Evolutionary conservation across 108 stramenopile genomes (phyloP).

Genomic region (Parmales sp.): DNA sequence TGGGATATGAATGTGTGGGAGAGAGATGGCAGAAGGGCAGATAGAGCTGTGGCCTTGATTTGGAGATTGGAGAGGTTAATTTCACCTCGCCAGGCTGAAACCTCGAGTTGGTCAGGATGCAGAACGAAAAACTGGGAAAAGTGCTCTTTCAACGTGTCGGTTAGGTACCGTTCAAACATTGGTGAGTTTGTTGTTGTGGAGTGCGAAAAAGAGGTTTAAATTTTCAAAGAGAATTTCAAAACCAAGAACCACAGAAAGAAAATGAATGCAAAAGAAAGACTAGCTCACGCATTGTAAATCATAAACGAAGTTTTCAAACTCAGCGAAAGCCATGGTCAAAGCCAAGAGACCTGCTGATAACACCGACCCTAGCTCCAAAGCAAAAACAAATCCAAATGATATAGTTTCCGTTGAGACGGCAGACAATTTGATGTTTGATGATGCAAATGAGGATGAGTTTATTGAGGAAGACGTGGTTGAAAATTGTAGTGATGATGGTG

Average conservation of each 20-base stretch:
- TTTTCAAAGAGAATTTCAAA: background rate
- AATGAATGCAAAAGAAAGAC: conserved; percentile 55
- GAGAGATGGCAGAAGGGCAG: too few relatives aligned
- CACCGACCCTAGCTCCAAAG: conserved; percentile 12
- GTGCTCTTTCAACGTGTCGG: too few relatives aligned
- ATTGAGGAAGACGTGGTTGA: conserved; percentile 46
- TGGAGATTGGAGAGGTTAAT: too few relatives aligned
- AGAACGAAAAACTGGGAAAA: too few relatives aligned
- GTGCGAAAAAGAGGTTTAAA: too few relatives aligned
- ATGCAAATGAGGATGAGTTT: conserved; percentile 66
- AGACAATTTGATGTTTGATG: conserved; percentile 63
- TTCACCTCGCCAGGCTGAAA: too few relatives aligned
- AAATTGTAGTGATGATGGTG: conserved; percentile 40
- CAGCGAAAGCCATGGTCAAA: conserved; percentile 17
- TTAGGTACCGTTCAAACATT: too few relatives aligned
- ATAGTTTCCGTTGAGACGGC: conserved; percentile 31
- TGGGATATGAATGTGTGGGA: too few relatives aligned
- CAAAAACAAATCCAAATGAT: background rate
- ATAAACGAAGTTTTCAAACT: background rate
- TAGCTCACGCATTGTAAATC: conserved; percentile 30
- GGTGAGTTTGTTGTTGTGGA: too few relatives aligned
- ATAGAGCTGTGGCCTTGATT: too few relatives aligned
- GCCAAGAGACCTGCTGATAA: background rate
- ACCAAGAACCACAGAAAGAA: background rate
- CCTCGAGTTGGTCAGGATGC: too few relatives aligned